Percentiles rank a stretch among this genome's conserved stretches.
Conservation (phyloP, 2,329 filamentous ascomycete genomes). For the Nannizziopsis arthrosporioides region DNA sequence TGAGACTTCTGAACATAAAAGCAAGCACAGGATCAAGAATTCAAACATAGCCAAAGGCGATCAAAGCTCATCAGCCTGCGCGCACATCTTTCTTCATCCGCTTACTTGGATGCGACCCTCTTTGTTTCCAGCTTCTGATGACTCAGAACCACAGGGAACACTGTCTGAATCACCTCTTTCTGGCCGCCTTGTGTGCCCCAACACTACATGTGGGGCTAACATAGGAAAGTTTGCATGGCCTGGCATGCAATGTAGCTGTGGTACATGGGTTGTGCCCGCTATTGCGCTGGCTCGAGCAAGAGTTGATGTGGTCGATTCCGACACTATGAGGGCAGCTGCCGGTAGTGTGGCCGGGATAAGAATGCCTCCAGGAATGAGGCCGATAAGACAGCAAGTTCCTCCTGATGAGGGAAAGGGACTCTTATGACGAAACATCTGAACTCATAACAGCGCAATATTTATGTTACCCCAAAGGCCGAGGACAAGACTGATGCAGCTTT, state of each 20-base stretch:
- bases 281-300: conserved; percentile 74
- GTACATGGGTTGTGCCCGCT: conserved; percentile 78
- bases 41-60: not conserved
- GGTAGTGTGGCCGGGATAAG: conserved; percentile 27
- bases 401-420: conserved; percentile 19
- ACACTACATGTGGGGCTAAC: conserved; percentile 62
- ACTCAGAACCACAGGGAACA: not conserved
- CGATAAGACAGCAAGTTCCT: conserved; percentile 5
- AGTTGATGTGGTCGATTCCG: conserved; percentile 58
- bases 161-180: conserved; percentile 59
- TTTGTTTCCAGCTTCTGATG: conserved; percentile 39
- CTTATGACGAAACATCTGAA: conserved; percentile 12
- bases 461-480: no score
- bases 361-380: conserved; percentile 29
- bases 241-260: conserved; percentile 83
- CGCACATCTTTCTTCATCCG: conserved; percentile 83
- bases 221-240: conserved; percentile 95
- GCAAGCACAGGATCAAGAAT: not conserved
- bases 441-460: no score
- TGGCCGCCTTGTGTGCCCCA: conserved; percentile 75
- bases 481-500: no score
- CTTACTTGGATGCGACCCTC: conserved; percentile 87
- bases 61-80: conserved; percentile 43
- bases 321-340: conserved; percentile 15
- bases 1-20: conserved; percentile 15